These are phyloP conservation scores for Penicillium sp. DNA, from an alignment of 2,329 filamentous ascomycete genomes.

Conservation along the genomic window DNA sequence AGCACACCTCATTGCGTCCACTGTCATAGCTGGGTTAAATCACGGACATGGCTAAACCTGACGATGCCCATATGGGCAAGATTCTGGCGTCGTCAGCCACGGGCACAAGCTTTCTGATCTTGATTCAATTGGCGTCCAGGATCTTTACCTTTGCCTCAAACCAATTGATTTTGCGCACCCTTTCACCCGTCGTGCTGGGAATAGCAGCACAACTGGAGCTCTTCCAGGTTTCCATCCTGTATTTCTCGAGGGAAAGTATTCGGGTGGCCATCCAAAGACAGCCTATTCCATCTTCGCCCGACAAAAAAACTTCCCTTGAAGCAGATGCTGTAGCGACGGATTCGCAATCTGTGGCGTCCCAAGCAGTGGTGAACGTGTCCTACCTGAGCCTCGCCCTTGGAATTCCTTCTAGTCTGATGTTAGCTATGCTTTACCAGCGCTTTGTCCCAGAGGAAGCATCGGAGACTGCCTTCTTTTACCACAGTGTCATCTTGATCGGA, in stretches of 20 bases:
- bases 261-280: slow-evolving; percentile 89
- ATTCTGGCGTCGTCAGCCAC: slow-evolving; percentile 50
- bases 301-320: slow-evolving; percentile 9
- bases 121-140: slow-evolving; percentile 83
- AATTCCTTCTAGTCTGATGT: slow-evolving; percentile 58
- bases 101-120: slow-evolving; percentile 81
- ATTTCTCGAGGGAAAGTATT: slow-evolving; percentile 88
- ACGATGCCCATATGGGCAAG: slow-evolving; percentile 20
- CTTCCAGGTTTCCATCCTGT: slow-evolving; percentile 88
- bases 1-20: background rate
- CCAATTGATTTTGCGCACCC: slow-evolving; percentile 81
- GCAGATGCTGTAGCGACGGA: slow-evolving; percentile 17
- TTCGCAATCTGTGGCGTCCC: slow-evolving; percentile 44
- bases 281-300: slow-evolving; percentile 36
- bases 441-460: slow-evolving; percentile 52
- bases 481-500: slow-evolving; percentile 56
- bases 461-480: slow-evolving; percentile 62
- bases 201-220: slow-evolving; percentile 88
- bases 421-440: slow-evolving; percentile 68
- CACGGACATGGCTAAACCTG: slow-evolving; percentile 19
- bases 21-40: background rate
- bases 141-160: slow-evolving; percentile 88
- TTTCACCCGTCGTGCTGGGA: slow-evolving; percentile 82
- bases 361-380: slow-evolving; percentile 83
- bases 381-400: slow-evolving; percentile 76